phyloP scores from a whole-genome alignment of 176 grass and related monocot genomes.

The Rhynchospora pubera region DNA sequence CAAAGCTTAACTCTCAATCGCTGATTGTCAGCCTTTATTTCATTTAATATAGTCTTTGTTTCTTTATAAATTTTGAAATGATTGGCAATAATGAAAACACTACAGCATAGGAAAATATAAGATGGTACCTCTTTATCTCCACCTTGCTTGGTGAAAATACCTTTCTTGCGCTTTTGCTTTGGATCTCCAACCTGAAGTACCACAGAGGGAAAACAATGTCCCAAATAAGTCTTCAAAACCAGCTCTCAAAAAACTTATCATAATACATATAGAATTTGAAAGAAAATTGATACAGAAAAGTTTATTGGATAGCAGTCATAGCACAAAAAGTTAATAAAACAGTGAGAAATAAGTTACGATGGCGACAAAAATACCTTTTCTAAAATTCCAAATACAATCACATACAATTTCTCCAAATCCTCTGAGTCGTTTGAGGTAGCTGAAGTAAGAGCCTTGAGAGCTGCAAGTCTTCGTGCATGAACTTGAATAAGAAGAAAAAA shows the following conservation, averaged over 20 bases:
- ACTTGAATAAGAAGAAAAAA: slow-evolving; percentile 54
- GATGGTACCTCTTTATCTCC: slow-evolving; percentile 88
- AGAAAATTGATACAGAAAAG: neutral
- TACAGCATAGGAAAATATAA: slow-evolving; percentile 23
- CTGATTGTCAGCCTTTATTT: neutral
- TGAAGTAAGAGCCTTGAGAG: slow-evolving; percentile 85
- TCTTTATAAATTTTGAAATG: neutral
- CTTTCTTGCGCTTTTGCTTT: slow-evolving; percentile 94
- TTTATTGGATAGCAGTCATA: neutral
- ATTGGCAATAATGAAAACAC: neutral
- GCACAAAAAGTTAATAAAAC: neutral
- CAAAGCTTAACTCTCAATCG: slow-evolving; percentile 1
- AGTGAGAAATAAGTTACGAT: slow-evolving; percentile 4
- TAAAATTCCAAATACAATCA: slow-evolving; percentile 95
- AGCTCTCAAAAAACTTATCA: neutral
- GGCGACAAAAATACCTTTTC: slow-evolving; percentile 58
- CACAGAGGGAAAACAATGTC: slow-evolving; percentile 1
- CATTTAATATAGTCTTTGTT: neutral
- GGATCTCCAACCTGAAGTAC: slow-evolving; percentile 79
- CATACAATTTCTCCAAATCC: slow-evolving; percentile 71
- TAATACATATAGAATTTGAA: slow-evolving; percentile 12
- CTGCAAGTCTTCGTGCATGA: slow-evolving; percentile 85
- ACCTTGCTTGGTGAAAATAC: slow-evolving; percentile 98
- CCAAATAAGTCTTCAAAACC: neutral
- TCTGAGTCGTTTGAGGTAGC: slow-evolving; percentile 58